phyloP scores from a whole-genome alignment of 208 protist genomes.

The Acanthamoeba lenticulata region DNA sequence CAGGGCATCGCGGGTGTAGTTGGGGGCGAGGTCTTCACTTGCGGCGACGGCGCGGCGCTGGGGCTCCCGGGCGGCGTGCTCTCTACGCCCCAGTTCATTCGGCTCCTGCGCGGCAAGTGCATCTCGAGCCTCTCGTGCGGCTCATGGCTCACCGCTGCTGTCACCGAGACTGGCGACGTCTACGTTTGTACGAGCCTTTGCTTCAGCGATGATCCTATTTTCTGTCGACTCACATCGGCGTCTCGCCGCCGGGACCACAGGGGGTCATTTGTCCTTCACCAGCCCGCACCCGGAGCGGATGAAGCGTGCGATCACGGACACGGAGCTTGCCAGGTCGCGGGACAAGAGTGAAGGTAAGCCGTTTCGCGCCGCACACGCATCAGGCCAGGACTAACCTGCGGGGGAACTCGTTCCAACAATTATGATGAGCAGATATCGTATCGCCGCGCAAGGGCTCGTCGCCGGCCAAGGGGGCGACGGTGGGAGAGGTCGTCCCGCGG shows the following conservation, averaged over 20 bases:
- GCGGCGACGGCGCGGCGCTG: not conserved
- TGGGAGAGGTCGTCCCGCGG: constrained; percentile 30
- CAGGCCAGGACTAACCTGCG: not conserved
- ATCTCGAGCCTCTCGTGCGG: not conserved
- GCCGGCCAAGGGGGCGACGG: not conserved
- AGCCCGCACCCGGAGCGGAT: not conserved
- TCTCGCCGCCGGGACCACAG: not conserved
- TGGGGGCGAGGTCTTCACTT: constrained; percentile 18
- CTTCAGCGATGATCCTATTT: not conserved
- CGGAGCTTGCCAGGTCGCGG: not conserved
- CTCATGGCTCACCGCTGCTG: constrained; percentile 22
- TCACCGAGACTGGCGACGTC: constrained; percentile 53
- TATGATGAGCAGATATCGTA: not conserved
- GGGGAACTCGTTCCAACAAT: not conserved
- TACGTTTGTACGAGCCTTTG: not conserved
- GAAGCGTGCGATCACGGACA: not conserved
- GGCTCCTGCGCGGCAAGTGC: constrained; percentile 9
- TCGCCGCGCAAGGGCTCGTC: not conserved
- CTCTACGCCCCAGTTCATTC: not conserved
- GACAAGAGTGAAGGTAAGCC: not conserved
- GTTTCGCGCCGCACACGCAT: too few relatives aligned
- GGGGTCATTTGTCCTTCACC: not conserved
- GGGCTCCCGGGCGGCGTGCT: not conserved
- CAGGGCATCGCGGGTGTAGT: not conserved
- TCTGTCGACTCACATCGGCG: not conserved